phyloP scores from a whole-genome alignment of 345 rosid genomes.

The Linum tenue region DNA sequence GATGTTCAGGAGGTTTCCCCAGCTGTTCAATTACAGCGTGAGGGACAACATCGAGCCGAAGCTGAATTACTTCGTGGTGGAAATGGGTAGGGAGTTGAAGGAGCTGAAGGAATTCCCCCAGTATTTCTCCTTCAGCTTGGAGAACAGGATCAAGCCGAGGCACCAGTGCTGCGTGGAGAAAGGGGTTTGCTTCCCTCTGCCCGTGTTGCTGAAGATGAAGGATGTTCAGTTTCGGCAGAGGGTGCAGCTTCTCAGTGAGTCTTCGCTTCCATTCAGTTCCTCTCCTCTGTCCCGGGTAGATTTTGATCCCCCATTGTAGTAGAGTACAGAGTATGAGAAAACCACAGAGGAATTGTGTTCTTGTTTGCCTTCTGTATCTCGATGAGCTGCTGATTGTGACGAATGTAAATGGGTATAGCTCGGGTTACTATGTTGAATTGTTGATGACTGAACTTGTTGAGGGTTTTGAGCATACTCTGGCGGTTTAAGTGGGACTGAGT shows the following conservation, averaged over 20 bases:
- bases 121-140: conserved; percentile 78
- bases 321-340: background rate
- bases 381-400: no score
- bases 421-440: no score
- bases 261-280: conserved; percentile 48
- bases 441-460: no score
- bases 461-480: no score
- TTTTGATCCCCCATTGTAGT: conserved; percentile 1
- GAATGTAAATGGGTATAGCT: no score
- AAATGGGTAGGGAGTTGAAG: conserved; percentile 80
- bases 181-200: conserved; percentile 59
- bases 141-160: conserved; percentile 74
- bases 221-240: conserved; percentile 42
- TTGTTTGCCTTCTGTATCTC: no score
- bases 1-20: conserved; percentile 77
- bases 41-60: conserved; percentile 63
- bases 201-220: conserved; percentile 49
- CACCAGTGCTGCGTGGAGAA: conserved; percentile 62
- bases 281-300: conserved; percentile 53
- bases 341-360: no score
- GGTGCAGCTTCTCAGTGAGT: conserved; percentile 60
- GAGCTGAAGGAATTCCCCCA: conserved; percentile 74
- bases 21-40: conserved; percentile 64
- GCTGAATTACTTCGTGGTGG: conserved; percentile 53
- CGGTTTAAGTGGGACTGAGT: no score